Evolutionary conservation across 1,284 basidiomycete species (phyloP).

Genomic region (Pascua guehoae): DNA sequence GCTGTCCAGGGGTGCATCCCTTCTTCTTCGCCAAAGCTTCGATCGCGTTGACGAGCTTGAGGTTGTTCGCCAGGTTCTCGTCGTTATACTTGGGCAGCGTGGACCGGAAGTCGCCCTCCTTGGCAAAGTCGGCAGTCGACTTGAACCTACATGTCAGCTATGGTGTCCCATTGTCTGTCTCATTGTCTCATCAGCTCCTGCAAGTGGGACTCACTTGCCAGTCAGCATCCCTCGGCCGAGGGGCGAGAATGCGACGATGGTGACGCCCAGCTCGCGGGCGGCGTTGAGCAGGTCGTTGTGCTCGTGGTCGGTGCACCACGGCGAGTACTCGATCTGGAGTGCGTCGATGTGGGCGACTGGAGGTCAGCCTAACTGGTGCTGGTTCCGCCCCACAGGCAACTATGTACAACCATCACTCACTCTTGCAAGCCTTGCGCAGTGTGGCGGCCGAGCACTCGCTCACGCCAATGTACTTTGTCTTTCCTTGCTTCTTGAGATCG

Average conservation of each 20-base stretch:
- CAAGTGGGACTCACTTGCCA: background rate
- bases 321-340: slow-evolving; percentile 51
- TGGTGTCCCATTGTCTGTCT: too few species aligned
- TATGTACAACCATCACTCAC: slow-evolving; percentile 21
- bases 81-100: slow-evolving; percentile 39
- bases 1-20: slow-evolving; percentile 44
- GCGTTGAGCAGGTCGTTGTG: slow-evolving; percentile 47
- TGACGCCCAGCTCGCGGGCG: slow-evolving; percentile 45
- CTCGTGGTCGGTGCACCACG: slow-evolving; percentile 50
- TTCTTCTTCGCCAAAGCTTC: slow-evolving; percentile 36
- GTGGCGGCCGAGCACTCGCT: slow-evolving; percentile 61
- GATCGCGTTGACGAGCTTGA: slow-evolving; percentile 37
- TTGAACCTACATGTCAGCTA: background rate
- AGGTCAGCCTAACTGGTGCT: background rate
- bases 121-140: slow-evolving; percentile 27
- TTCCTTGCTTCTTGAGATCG: slow-evolving; percentile 45
- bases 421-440: slow-evolving; percentile 59
- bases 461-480: slow-evolving; percentile 47
- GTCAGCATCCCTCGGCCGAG: slow-evolving; percentile 48
- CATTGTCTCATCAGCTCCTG: too few species aligned
- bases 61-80: slow-evolving; percentile 46
- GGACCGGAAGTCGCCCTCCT: slow-evolving; percentile 36
- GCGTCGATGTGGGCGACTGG: slow-evolving; percentile 49
- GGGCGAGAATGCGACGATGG: slow-evolving; percentile 48
- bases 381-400: background rate